Conservation (phyloP, 305 asterid genomes). For the Rubia peregrina region DNA sequence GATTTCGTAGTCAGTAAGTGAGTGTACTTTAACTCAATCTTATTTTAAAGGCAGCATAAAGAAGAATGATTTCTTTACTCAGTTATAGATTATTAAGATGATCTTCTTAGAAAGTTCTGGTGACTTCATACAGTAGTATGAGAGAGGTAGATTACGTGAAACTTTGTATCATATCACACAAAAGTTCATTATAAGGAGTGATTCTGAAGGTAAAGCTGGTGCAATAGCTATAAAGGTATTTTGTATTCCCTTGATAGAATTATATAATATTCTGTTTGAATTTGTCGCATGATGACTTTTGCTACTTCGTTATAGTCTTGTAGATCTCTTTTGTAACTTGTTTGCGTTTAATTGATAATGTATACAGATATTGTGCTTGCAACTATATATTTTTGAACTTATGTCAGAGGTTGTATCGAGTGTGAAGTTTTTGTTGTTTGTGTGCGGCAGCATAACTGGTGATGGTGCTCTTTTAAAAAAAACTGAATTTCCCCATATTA, state of each 20-base stretch:
- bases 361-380: not conserved
- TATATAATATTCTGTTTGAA: not conserved
- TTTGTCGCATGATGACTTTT: not conserved
- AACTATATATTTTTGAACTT: not conserved
- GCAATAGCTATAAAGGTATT: not conserved
- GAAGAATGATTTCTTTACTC: not conserved
- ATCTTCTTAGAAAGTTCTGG: not conserved
- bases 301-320: not conserved
- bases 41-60: not conserved
- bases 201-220: not conserved
- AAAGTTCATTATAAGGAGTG: not conserved
- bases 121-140: not conserved
- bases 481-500: slow-evolving; percentile 68
- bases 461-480: slow-evolving; percentile 59
- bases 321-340: not conserved
- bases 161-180: not conserved
- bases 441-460: slow-evolving; percentile 64
- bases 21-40: not conserved
- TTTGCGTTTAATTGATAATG: not conserved
- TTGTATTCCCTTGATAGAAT: not conserved
- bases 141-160: not conserved
- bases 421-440: slow-evolving; percentile 9
- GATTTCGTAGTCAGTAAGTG: not conserved
- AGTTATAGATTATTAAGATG: not conserved
- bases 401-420: not conserved